Evolutionary conservation across 805 yeast species (phyloP).

Genomic region (Saccharomycopsis malanga): DNA sequence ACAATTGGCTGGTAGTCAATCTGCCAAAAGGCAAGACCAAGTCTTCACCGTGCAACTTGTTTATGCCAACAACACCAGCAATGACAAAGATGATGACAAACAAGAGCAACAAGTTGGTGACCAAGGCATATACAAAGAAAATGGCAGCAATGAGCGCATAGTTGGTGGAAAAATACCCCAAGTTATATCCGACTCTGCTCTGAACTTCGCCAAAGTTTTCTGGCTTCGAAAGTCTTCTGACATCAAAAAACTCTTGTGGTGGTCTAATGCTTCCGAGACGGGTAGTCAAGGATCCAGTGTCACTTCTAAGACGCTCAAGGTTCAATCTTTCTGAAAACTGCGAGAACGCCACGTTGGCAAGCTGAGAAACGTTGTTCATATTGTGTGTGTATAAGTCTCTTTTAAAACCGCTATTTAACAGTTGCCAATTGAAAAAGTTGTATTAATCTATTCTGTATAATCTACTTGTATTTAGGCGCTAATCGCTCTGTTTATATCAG

Average conservation of each 20-base stretch:
- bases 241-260: conserved; percentile 89
- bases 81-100: conserved; percentile 73
- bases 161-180: conserved; percentile 82
- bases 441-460: no score
- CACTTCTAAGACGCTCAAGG: conserved; percentile 42
- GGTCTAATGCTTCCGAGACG: conserved; percentile 72
- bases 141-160: conserved; percentile 67
- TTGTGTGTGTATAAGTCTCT: neutral
- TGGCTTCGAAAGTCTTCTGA: conserved; percentile 86
- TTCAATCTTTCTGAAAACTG: conserved; percentile 42
- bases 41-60: conserved; percentile 74
- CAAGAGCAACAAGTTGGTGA: conserved; percentile 77
- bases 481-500: no score
- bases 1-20: conserved; percentile 70
- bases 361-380: conserved; percentile 22
- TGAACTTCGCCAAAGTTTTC: conserved; percentile 83
- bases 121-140: conserved; percentile 74
- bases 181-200: conserved; percentile 78
- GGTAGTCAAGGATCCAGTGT: conserved; percentile 48
- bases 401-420: no score
- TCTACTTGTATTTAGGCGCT: no score
- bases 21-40: conserved; percentile 67
- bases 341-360: conserved; percentile 28
- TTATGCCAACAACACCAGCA: conserved; percentile 74
- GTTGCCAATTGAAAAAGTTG: no score